Evolutionary conservation across 2,329 filamentous ascomycete species (phyloP).

Genomic region (Epichloe baconii): DNA sequence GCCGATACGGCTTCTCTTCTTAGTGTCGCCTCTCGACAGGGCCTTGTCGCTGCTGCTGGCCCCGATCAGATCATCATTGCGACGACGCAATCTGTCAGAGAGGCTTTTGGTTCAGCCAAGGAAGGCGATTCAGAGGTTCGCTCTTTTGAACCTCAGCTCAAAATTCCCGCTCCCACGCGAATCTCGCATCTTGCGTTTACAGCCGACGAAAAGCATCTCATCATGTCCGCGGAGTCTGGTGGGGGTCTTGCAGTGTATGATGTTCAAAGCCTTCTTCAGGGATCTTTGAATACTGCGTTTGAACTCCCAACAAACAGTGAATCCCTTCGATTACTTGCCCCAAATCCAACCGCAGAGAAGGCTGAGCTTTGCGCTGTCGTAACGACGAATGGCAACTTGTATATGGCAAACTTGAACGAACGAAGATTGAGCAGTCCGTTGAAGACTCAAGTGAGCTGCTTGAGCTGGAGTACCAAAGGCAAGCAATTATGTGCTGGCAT

Average conservation of each 20-base stretch:
- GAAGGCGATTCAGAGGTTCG: slow-evolving; percentile 52
- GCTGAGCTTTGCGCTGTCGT: slow-evolving; percentile 70
- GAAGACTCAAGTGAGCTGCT: slow-evolving; percentile 64
- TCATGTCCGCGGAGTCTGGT: slow-evolving; percentile 69
- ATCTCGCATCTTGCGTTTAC: slow-evolving; percentile 86
- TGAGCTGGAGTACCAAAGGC: slow-evolving; percentile 84
- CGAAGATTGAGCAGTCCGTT: slow-evolving; percentile 49
- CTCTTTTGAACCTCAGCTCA: slow-evolving; percentile 59
- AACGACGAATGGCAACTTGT: slow-evolving; percentile 64
- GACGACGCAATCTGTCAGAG: slow-evolving; percentile 63
- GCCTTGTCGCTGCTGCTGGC: slow-evolving; percentile 75
- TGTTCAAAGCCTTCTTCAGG: slow-evolving; percentile 52
- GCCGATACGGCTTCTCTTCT: slow-evolving; percentile 69
- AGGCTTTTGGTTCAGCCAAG: slow-evolving; percentile 52
- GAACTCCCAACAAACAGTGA: slow-evolving; percentile 67
- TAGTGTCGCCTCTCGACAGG: slow-evolving; percentile 65
- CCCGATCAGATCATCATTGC: slow-evolving; percentile 68
- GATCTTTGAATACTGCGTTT: slow-evolving; percentile 54
- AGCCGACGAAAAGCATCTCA: slow-evolving; percentile 72
- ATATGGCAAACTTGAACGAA: slow-evolving; percentile 70
- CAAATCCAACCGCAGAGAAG: slow-evolving; percentile 66
- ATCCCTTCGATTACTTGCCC: slow-evolving; percentile 58
- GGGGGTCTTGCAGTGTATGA: slow-evolving; percentile 83
- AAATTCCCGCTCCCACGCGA: slow-evolving; percentile 57
- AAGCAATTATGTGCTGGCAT: slow-evolving; percentile 87